Evolutionary conservation across 1,139 yeast genomes (phyloP), one percentile per base, ranked within the genome.

Genomic region (Ashbya aceris): DNA sequence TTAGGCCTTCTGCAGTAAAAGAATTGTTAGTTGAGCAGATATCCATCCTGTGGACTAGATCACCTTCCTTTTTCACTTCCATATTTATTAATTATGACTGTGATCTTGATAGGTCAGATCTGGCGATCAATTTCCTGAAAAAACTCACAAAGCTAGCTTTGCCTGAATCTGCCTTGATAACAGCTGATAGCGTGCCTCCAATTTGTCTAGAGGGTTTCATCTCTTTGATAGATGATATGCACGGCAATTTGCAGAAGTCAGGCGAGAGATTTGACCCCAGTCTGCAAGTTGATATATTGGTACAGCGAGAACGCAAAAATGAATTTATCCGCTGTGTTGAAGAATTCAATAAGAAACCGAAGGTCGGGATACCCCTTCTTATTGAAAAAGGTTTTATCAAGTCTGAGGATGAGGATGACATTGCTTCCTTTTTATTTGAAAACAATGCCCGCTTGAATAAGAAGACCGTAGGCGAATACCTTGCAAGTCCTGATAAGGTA

Each of bases 101-200:
- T 63, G 93, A 87, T 56, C 80, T 87, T 50, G 95, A 87, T 49
- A 76, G 93, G 50, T 73, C 83, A 1, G 96, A 93, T 60, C 65
- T 93, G 45, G 73, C 94, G n/a, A 74, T 73, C 20, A 76, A 76
- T 36, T 66, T 84, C 26, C 62, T 91, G 40, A 82, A 82, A 39
- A 76, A 82, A 43, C 69, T 93, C 42, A 79, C 95, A 47, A 74
- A 82, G 42, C 68, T 85, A 34, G 79, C 95, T 0, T 71, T 83
- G 38, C 93, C 96, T 0, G 94, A 85, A 53, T 74, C 87, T 14
- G 91, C 95, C 0, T 52, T 65, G 6, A 68, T 74, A 54, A 81
- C 95, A 0, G 84, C 96, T 0, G 85, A 83, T 31, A 81, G 77
- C 54, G 95, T 91, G 1, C 97, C 98, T 0, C 96, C 97, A 1